A percentile compares a stretch with the other conserved stretches of the same genome.
These are phyloP conservation scores for Escovopsis sp. DNA, from an alignment of 2,329 filamentous ascomycete genomes.

Conservation along the genomic window DNA sequence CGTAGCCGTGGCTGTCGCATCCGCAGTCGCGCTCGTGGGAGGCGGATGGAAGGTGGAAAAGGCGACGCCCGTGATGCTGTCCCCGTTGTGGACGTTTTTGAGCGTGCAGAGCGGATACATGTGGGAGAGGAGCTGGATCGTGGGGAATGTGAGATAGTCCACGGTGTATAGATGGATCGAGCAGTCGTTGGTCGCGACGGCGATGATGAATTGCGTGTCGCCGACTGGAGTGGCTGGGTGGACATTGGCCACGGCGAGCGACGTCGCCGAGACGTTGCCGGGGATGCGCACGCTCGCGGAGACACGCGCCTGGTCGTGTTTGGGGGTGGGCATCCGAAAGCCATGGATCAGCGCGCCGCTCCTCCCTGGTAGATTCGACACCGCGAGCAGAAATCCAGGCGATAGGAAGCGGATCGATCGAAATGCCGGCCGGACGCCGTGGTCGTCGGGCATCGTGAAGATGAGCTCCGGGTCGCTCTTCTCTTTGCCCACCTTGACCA, in stretches of 20 bases:
- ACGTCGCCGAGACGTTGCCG: slow-evolving; percentile 54
- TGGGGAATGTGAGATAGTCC: slow-evolving; percentile 41
- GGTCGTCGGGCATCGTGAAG: slow-evolving; percentile 39
- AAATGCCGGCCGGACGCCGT: slow-evolving; percentile 33
- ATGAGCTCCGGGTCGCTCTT: slow-evolving; percentile 33
- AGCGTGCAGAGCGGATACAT: slow-evolving; percentile 38
- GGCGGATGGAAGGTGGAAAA: slow-evolving; percentile 43
- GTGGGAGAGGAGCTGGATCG: slow-evolving; percentile 34
- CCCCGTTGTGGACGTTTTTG: slow-evolving; percentile 34
- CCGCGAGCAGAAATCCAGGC: slow-evolving; percentile 39
- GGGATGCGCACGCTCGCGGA: slow-evolving; percentile 43
- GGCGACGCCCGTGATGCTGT: slow-evolving; percentile 42
- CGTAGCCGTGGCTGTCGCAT: too few species aligned
- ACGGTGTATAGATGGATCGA: slow-evolving; percentile 67
- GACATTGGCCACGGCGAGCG: slow-evolving; percentile 61
- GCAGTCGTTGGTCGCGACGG: slow-evolving; percentile 64
- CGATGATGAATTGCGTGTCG: slow-evolving; percentile 64
- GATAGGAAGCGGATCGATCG: slow-evolving; percentile 44
- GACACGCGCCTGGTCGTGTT: slow-evolving; percentile 28
- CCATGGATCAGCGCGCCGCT: slow-evolving; percentile 42
- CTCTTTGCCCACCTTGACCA: slow-evolving; percentile 41
- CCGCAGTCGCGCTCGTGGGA: too few species aligned
- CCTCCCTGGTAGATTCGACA: slow-evolving; percentile 42
- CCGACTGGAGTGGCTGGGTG: slow-evolving; percentile 36
- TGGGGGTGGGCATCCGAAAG: slow-evolving; percentile 32